These are phyloP conservation scores for Paragyromitra xinjiangensis DNA, from an alignment of 495 filamentous ascomycete species.

Conservation along the genomic window DNA sequence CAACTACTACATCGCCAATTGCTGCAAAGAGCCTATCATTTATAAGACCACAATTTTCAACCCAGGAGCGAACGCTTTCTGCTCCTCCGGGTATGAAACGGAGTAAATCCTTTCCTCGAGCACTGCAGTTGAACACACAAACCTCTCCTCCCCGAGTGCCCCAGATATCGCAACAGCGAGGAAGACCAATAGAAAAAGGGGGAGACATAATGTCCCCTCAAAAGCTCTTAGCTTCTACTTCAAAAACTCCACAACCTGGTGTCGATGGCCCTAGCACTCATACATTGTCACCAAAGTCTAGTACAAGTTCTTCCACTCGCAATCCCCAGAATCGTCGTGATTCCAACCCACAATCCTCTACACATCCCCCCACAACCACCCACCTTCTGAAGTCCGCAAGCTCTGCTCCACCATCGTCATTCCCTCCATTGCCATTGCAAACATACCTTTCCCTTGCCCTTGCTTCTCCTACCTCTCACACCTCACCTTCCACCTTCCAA, in stretches of 20 bases:
- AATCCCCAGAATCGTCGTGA: conserved; percentile 26
- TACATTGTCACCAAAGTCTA: conserved; percentile 35
- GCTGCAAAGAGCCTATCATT: conserved; percentile 19
- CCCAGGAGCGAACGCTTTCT: conserved; percentile 41
- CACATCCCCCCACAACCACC: conserved; percentile 41
- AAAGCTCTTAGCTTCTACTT: conserved; percentile 5
- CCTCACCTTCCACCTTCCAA: conserved; percentile 12
- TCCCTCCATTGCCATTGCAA: conserved; percentile 55
- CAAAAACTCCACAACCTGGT: conserved; percentile 26
- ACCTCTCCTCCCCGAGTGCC: conserved; percentile 22
- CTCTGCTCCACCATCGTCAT: conserved; percentile 42
- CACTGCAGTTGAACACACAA: conserved; percentile 46
- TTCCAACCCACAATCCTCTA: conserved; percentile 24
- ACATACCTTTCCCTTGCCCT: conserved; percentile 56
- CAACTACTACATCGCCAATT: conserved; percentile 34
- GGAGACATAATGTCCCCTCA: conserved; percentile 36
- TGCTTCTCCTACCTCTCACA: conserved; percentile 47
- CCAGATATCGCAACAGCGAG: conserved; percentile 37
- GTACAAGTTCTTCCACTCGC: conserved; percentile 26
- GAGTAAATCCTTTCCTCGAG: conserved; percentile 46
- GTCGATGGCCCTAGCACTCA: conserved; percentile 16
- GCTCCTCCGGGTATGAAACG: conserved; percentile 43
- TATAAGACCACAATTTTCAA: conserved; percentile 21
- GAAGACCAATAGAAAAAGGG: conserved; percentile 27
- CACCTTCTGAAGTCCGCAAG: conserved; percentile 44